Conservation (phyloP, 768 basidiomycete genomes). For the Tricholoma saponaceum region DNA sequence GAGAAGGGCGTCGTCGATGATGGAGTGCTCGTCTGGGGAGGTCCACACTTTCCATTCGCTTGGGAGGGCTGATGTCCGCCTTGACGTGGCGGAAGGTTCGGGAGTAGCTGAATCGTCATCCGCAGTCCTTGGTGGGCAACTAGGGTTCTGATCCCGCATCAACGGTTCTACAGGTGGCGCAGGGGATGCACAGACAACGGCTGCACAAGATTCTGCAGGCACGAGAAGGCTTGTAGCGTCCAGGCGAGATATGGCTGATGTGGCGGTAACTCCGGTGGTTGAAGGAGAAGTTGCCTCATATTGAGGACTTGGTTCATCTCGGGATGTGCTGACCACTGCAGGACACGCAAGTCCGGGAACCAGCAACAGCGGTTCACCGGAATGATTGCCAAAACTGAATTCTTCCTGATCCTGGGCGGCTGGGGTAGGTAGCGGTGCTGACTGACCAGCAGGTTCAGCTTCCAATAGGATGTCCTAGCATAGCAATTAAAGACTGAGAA, state of each 20-base stretch:
- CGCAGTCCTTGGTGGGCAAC: neutral
- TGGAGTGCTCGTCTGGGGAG: neutral
- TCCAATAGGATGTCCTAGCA: neutral
- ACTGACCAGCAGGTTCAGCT: neutral
- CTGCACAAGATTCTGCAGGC: neutral
- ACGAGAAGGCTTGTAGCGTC: neutral
- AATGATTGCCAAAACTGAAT: neutral
- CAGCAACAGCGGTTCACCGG: neutral
- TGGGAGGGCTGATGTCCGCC: neutral
- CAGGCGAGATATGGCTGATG: neutral
- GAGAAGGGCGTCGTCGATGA: neutral
- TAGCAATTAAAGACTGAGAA: neutral
- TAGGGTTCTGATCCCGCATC: neutral
- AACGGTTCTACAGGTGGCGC: neutral
- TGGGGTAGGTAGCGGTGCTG: neutral
- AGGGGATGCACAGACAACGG: neutral
- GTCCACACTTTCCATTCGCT: neutral
- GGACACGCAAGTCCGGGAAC: neutral
- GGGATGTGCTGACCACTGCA: neutral
- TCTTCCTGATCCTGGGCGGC: neutral
- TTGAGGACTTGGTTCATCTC: neutral
- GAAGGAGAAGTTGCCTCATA: neutral
- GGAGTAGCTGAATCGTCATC: neutral
- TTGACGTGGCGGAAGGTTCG: neutral
- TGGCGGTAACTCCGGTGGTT: neutral